Conservation (phyloP, 176 grass and related monocot species). For the Eleusine coracana region DNA sequence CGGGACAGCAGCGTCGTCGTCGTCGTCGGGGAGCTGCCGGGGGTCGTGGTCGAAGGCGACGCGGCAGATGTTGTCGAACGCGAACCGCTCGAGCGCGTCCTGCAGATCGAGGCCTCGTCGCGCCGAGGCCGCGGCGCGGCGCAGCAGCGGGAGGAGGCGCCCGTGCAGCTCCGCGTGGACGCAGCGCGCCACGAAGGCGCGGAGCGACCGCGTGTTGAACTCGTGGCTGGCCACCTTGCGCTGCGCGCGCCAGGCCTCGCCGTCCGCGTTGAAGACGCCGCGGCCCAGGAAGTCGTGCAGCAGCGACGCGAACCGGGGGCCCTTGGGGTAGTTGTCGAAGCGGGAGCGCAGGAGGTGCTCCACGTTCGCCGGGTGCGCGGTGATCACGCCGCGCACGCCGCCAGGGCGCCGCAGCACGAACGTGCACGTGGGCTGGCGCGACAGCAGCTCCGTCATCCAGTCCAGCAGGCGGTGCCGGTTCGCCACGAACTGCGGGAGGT, state of each 20-base stretch:
- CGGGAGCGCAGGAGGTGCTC: constrained; percentile 52
- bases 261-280: constrained; percentile 75
- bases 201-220: constrained; percentile 74
- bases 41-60: constrained; percentile 75
- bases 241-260: constrained; percentile 60
- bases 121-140: not conserved
- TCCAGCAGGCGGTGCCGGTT: constrained; percentile 64
- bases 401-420: constrained; percentile 55
- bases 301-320: constrained; percentile 25
- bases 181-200: constrained; percentile 59
- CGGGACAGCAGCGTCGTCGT: not conserved
- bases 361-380: constrained; percentile 53
- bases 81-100: constrained; percentile 66
- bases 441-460: constrained; percentile 52
- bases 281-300: constrained; percentile 70
- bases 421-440: constrained; percentile 43
- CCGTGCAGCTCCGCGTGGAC: constrained; percentile 64
- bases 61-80: constrained; percentile 76
- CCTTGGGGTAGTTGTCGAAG: constrained; percentile 69
- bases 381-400: constrained; percentile 54
- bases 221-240: constrained; percentile 75
- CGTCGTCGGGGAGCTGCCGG: not conserved
- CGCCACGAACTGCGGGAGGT: constrained; percentile 64
- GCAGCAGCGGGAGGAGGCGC: constrained; percentile 59
- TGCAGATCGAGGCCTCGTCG: constrained; percentile 49